Conservation (phyloP, 805 yeast species). For the Yamadazyma paraphyllophila region DNA sequence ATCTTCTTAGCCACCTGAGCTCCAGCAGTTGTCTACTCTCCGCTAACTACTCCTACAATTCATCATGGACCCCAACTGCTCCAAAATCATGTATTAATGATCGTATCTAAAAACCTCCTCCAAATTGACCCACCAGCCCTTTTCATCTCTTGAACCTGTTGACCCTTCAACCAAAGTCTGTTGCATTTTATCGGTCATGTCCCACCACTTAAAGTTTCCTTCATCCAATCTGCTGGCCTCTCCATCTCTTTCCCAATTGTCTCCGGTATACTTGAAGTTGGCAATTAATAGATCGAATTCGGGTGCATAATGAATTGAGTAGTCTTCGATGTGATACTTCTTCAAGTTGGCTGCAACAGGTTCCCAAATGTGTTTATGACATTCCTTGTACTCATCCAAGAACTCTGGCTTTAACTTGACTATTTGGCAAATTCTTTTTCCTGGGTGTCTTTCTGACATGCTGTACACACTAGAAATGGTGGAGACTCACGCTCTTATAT, state of each 20-base stretch:
- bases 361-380: constrained; percentile 28
- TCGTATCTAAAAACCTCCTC: constrained; percentile 41
- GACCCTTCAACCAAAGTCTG: constrained; percentile 35
- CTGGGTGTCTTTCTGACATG: constrained; percentile 32
- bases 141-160: constrained; percentile 33
- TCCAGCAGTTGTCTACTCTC: too few species aligned
- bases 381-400: constrained; percentile 34
- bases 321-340: constrained; percentile 40
- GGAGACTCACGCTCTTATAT: not conserved
- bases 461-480: constrained; percentile 33
- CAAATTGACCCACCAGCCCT: constrained; percentile 39
- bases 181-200: constrained; percentile 39
- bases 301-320: constrained; percentile 37
- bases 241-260: constrained; percentile 34
- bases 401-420: constrained; percentile 37
- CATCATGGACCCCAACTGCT: too few species aligned
- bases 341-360: constrained; percentile 30
- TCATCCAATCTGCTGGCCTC: constrained; percentile 31
- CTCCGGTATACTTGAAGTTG: constrained; percentile 37
- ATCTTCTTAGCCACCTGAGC: too few species aligned
- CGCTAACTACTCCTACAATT: too few species aligned
- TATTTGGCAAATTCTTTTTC: constrained; percentile 38
- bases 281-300: constrained; percentile 31
- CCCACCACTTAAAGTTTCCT: constrained; percentile 42
- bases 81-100: constrained; percentile 6